Conservation (phyloP, 2,329 filamentous ascomycete species). For the Diaporthe velutina region DNA sequence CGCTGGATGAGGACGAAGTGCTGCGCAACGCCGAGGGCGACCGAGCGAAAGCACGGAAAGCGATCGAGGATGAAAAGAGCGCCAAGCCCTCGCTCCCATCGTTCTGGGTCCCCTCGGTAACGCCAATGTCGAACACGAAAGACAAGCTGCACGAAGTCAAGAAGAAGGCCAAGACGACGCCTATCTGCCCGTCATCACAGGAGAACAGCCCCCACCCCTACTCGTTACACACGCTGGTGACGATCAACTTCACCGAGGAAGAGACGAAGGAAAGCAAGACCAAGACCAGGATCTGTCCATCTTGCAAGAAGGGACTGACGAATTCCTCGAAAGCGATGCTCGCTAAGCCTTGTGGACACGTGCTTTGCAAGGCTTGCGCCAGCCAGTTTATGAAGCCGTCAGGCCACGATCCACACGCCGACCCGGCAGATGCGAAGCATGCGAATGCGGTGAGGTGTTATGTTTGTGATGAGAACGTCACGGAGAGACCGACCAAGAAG, state of each 20-base stretch:
- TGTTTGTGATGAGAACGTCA: slow-evolving; percentile 87
- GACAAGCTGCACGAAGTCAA: slow-evolving; percentile 66
- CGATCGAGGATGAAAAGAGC: slow-evolving; percentile 80
- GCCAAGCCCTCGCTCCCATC: slow-evolving; percentile 80
- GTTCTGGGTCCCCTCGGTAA: slow-evolving; percentile 93
- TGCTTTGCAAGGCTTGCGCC: slow-evolving; percentile 87
- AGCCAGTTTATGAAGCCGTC: slow-evolving; percentile 82
- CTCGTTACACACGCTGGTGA: slow-evolving; percentile 82
- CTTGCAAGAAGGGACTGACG: slow-evolving; percentile 84
- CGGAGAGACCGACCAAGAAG: slow-evolving; percentile 54
- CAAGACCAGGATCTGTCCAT: slow-evolving; percentile 75
- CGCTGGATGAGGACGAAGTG: slow-evolving; percentile 83
- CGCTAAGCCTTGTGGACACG: slow-evolving; percentile 90
- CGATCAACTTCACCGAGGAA: slow-evolving; percentile 83
- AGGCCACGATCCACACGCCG: slow-evolving; percentile 71
- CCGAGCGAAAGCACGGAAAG: slow-evolving; percentile 75
- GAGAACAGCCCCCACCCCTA: slow-evolving; percentile 77
- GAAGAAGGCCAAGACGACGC: slow-evolving; percentile 75
- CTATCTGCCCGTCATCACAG: slow-evolving; percentile 82
- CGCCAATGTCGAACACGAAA: slow-evolving; percentile 74
- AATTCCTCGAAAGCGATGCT: slow-evolving; percentile 88
- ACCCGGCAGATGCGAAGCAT: slow-evolving; percentile 57
- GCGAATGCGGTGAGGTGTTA: slow-evolving; percentile 76
- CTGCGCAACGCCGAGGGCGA: slow-evolving; percentile 78
- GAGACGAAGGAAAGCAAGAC: slow-evolving; percentile 62